Base-by-base conservation (phyloP, 2,329 filamentous ascomycete genomes). In the Nemania sp. region DNA sequence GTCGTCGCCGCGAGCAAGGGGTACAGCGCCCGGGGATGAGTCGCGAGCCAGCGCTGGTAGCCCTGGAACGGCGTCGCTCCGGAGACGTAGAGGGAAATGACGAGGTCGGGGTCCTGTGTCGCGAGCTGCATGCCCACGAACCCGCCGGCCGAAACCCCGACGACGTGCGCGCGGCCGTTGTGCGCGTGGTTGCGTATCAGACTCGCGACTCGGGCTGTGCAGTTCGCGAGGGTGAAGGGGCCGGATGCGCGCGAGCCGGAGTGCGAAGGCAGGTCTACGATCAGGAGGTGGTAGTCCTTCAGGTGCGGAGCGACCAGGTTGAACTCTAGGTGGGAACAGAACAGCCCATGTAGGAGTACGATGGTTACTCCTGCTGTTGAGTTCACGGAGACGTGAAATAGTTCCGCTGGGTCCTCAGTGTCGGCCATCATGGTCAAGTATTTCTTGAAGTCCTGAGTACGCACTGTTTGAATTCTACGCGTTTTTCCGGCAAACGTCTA, bases 101-200 rank as follows among this genome's bases (percentile, higher is more conserved):
- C 74, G 5, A 78, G 65, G 12, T 74, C 71, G 0, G 77, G 75
- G 53, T 76, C 67, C 17, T 71, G 66, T 37, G 66, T 67, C 29
- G 72, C 70, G 5, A 79, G 63, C n/a, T 71, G 69, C 59, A 75
- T 65, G 34, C 69, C 67, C 1, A 77, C 59, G 56, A 72, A 79
- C 1, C 76, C 77, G 11, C 77, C 77, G 54, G 76, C 75, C 2
- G 77, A 80, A 20, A 79, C 46, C 2, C 77, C 77, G 34, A 77
- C 75, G 32, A 79, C 46, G 62, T 79, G 77, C 3, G 77, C 78
- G 2, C 65, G 65, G 5, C 72, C 69, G 53, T 69, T 66, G 46
- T 77, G 73, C 11, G 76, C 77, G 56, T 77, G 72, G 10, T 74
- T 76, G 54, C 68, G 70, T 54, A 80, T 77, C 53, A 79, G 67